Base-by-base conservation (phyloP, 768 basidiomycete genomes). In the Phylloporus sp. region DNA sequence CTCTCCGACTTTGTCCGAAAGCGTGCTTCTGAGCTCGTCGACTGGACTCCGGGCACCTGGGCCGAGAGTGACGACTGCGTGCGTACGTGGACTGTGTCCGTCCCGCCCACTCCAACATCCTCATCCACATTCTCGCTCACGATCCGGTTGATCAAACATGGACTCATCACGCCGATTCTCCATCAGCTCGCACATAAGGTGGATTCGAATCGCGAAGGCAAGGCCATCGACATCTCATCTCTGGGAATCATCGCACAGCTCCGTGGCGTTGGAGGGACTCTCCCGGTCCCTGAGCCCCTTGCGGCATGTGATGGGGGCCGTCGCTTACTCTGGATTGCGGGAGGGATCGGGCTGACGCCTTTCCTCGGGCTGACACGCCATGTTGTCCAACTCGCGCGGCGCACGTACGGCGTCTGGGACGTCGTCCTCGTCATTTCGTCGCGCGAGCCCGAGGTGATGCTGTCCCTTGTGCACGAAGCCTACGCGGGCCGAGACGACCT, bases 261-360 rank as follows among this genome's bases (percentile, higher is more conserved):
- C 6, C 68, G 77, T 4, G 81, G 82, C 1, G 60, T 82, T 22
- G 72, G 68, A 0, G 82, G 82, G 1, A 67, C 73, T 4, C 80
- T 82, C 47, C 50, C 56, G 1, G 41, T 59, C 1, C 60, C 60
- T 2, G 43, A 49, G 5, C 57, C 59, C 1, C 9, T 59, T 17
- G 53, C 60, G 6, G 60, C 50, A 20, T 62, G 59, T n/a, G 60
- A 60, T 9, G 52, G 50, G 9, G 57, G 48, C 14, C 60, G 46
- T 34, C 66, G 66, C 26, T 55, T 80, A 23, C 60, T 81, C 22
- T 82, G 79, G 79, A 62, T 79, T n/a, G 80, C 79, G 1, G 81
- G 80, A 20, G 82, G 82, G 1, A 82, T 84, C 32, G 81, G 82
- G 4, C 38, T 84, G 17, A 84, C 82, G 15, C 82, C 80, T 1